Conservation (phyloP, 31 red algal species). For the Porphyra umbilicalis region DNA sequence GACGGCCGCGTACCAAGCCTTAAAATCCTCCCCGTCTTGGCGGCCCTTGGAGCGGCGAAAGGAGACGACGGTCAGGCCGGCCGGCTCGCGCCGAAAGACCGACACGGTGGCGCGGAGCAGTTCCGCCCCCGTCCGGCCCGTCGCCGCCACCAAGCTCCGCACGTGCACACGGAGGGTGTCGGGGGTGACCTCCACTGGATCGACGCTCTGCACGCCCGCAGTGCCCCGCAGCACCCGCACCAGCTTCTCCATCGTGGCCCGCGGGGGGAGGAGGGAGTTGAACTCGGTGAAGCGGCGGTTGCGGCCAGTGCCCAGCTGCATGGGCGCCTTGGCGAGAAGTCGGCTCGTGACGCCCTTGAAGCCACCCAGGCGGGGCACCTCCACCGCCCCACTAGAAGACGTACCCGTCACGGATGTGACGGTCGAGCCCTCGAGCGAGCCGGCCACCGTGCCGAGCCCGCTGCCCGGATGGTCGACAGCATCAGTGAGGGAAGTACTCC, state of each 20-base stretch:
- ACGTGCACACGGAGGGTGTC: not conserved
- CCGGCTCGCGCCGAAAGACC: not conserved
- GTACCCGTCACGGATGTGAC: not conserved
- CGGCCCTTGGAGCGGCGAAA: not conserved
- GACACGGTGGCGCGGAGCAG: not conserved
- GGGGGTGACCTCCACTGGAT: not conserved
- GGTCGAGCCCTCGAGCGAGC: not conserved
- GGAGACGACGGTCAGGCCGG: not conserved
- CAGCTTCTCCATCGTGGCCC: not conserved
- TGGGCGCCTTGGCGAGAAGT: not conserved
- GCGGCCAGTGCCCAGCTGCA: not conserved
- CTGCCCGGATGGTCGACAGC: not conserved
- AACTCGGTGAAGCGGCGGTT: not conserved
- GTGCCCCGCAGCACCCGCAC: not conserved
- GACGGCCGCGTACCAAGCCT: not conserved
- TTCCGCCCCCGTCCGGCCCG: not conserved
- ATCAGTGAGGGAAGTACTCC: too few relatives aligned
- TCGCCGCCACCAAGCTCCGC: not conserved
- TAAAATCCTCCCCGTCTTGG: not conserved
- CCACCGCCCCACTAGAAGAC: not conserved
- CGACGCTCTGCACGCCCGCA: not conserved
- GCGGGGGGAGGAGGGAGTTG: not conserved
- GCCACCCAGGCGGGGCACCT: not conserved
- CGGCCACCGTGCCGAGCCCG: not conserved
- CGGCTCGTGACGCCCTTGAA: not conserved